Evolutionary conservation across 805 yeast species (phyloP), one percentile per base, ranked within the genome.

Genomic region (Kregervanrija pseudodelftensis): DNA sequence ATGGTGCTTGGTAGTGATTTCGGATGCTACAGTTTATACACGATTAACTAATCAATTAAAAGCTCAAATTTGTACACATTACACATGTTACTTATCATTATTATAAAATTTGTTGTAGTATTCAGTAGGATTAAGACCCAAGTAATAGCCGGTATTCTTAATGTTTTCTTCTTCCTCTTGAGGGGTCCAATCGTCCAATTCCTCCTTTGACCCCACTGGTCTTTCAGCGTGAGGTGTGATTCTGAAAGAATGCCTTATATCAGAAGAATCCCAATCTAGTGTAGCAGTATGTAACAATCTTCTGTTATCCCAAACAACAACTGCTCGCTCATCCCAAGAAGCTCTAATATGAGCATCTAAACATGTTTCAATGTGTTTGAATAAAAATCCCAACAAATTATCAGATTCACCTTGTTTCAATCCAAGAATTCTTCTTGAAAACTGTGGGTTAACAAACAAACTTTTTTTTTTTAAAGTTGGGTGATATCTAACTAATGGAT

Each of bases 281-380:
- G 79, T 70, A 13, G 87, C 88, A 11, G 84, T 67, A 60, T 84
- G 91, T 22, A 74, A 65, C 7, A 79, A 74, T 58, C 82, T 69
- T 59, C 90, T 77, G 68, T 84, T 83, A 57, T 84, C 91, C 90
- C 90, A 84, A 22, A 82, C 61, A 14, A 80, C 85, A 40, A 84
- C 81, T 1, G 87, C 73, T 39, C 74, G 74, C 40, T 82, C 79
- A 56, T 77, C 81, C 83, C 87, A 84, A 41, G 63, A 72, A 36
- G 85, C 86, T 58, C 89, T 74, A 43, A 80, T 66, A 51, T 82
- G 85, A 54, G 81, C 67, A 59, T 81, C 87, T 44, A 72, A 73
- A 49, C 64, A 64, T 42, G 74, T 72, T 41, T 60, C 62, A 33
- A 81, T 66, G 51, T 77, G 78, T 40, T 65, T 63, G 55, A 69